A percentile compares a stretch with the other conserved stretches of the same genome.
Evolutionary conservation across 345 rosid genomes (phyloP).

Genomic region (Boechera retrofracta): DNA sequence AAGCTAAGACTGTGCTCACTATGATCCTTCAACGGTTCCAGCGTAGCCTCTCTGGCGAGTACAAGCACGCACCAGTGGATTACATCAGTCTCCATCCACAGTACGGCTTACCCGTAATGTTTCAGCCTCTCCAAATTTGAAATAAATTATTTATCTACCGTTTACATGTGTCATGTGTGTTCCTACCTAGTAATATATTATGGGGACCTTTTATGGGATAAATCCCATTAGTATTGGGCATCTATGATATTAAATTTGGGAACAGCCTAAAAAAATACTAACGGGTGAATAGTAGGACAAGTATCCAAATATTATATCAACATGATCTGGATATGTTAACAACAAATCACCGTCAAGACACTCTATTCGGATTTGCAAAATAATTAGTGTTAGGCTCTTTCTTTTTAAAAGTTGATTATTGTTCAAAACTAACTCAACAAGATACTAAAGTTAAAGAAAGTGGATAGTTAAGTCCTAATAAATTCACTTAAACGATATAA

Average conservation of each 20-base stretch:
- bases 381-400: not conserved
- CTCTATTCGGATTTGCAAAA: not conserved
- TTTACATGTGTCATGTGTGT: too few species aligned
- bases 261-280: too few species aligned
- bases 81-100: conserved; percentile 48
- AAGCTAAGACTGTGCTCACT: conserved; percentile 48
- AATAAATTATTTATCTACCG: not conserved
- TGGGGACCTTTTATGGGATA: not conserved
- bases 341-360: not conserved
- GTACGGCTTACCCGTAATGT: conserved; percentile 46
- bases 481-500: not conserved
- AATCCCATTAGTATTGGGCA: not conserved
- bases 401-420: not conserved
- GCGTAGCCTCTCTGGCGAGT: conserved; percentile 45
- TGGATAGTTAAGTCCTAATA: not conserved
- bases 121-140: conserved; percentile 37
- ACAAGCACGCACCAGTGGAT: conserved; percentile 52
- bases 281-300: too few species aligned
- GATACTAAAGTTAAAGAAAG: not conserved
- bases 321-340: not conserved
- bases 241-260: not conserved
- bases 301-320: not conserved
- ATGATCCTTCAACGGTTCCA: conserved; percentile 53
- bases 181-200: too few species aligned
- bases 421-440: not conserved